A percentile compares a stretch with the other conserved stretches of the same genome.
Evolutionary conservation across 2,329 filamentous ascomycete genomes (phyloP).

Genomic region (Penicillium sp.): DNA sequence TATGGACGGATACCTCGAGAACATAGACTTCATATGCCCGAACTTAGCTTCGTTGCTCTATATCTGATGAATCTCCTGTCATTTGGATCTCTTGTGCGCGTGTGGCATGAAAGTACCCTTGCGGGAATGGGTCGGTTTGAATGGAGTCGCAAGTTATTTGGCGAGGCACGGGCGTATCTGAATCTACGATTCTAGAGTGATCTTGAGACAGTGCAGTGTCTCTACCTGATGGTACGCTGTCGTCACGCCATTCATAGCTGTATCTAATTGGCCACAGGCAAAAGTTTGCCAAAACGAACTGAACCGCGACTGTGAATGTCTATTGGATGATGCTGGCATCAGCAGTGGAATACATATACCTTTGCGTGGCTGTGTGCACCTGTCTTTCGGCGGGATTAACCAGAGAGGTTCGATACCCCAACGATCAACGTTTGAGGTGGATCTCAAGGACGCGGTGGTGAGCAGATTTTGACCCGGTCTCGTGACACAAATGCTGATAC

Average conservation of each 20-base stretch:
- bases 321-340: conserved; percentile 9
- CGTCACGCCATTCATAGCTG: neutral
- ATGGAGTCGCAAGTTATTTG: conserved; percentile 48
- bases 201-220: conserved; percentile 47
- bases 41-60: conserved; percentile 45
- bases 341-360: conserved; percentile 46
- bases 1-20: conserved; percentile 48
- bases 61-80: conserved; percentile 49
- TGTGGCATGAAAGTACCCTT: conserved; percentile 43
- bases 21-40: conserved; percentile 42
- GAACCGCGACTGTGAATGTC: conserved; percentile 44
- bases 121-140: conserved; percentile 44
- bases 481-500: neutral
- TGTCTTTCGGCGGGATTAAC: conserved; percentile 49
- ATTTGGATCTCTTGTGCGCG: conserved; percentile 45
- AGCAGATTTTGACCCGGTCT: conserved; percentile 9
- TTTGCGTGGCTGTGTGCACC: conserved; percentile 47
- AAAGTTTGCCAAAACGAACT: conserved; percentile 51
- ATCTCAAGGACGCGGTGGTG: conserved; percentile 49
- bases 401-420: conserved; percentile 35
- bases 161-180: conserved; percentile 39
- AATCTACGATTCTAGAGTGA: conserved; percentile 45
- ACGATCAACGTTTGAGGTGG: conserved; percentile 34
- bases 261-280: conserved; percentile 28
- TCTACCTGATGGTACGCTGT: conserved; percentile 43